phyloP scores from a whole-genome alignment of 192 early-diverging fungal genomes.

The Piromyces sp. region DNA sequence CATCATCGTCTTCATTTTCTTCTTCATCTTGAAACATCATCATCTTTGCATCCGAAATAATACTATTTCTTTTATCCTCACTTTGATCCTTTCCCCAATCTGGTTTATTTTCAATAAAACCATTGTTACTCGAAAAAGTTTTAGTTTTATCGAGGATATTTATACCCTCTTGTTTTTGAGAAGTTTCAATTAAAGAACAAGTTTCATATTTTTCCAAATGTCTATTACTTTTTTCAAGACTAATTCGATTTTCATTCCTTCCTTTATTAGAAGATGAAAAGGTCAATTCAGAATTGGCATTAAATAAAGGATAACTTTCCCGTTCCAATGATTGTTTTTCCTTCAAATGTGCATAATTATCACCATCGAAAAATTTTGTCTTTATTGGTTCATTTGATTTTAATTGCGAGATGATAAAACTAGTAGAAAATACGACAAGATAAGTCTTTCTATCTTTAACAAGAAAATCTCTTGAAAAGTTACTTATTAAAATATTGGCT shows the following conservation, averaged over 20 bases:
- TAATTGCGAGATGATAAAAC: background rate
- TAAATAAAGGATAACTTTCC: too few species aligned
- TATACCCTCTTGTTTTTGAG: too few species aligned
- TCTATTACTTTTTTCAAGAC: too few species aligned
- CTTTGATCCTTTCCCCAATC: background rate
- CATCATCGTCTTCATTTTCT: background rate
- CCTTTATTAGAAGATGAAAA: too few species aligned
- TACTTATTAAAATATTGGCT: background rate
- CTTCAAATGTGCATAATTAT: background rate
- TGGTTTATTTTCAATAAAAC: too few species aligned
- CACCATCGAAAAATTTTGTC: background rate
- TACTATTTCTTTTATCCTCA: background rate
- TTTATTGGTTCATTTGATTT: background rate
- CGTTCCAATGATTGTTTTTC: background rate
- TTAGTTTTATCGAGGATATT: too few species aligned
- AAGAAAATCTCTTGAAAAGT: background rate
- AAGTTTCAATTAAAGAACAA: too few species aligned
- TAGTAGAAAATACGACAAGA: background rate
- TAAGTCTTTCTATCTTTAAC: background rate
- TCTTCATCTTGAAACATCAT: background rate
- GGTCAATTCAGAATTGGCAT: too few species aligned
- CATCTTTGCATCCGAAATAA: background rate
- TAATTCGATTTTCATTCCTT: too few species aligned
- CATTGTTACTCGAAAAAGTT: too few species aligned
- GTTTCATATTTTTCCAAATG: too few species aligned